A percentile compares a stretch with the other conserved stretches of the same genome.
Evolutionary conservation across 176 grass and related monocot genomes (phyloP).

Genomic region (Bromus sterilis): DNA sequence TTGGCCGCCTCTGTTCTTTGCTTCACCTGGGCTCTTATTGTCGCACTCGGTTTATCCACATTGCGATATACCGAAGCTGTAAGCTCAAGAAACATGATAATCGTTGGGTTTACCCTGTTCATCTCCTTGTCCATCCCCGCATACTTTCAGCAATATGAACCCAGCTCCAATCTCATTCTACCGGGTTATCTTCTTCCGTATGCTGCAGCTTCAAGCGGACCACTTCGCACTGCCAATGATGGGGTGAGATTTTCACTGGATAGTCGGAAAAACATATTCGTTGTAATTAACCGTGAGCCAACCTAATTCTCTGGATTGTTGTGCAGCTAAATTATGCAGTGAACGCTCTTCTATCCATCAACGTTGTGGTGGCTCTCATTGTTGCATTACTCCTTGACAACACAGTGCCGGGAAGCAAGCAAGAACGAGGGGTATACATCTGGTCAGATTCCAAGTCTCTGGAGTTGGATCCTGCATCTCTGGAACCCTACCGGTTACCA

Average conservation of each 20-base stretch:
- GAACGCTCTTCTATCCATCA: conserved; percentile 87
- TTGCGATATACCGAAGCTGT: conserved; percentile 86
- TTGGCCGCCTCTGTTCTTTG: conserved; percentile 85
- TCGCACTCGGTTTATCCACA: conserved; percentile 76
- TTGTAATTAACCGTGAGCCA: background rate
- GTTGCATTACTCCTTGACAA: conserved; percentile 86
- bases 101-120: conserved; percentile 96
- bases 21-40: conserved; percentile 89
- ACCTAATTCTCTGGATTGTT: background rate
- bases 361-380: conserved; percentile 81
- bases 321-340: conserved; percentile 80
- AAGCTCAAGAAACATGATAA: conserved; percentile 99
- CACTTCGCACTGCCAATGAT: conserved; percentile 51
- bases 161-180: conserved; percentile 69
- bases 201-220: conserved; percentile 73
- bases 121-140: conserved; percentile 83
- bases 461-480: conserved; percentile 54
- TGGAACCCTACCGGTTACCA: conserved; percentile 78
- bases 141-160: conserved; percentile 87
- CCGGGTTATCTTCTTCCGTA: conserved; percentile 92
- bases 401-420: conserved; percentile 79
- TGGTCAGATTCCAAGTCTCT: conserved; percentile 73
- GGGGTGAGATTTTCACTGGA: conserved; percentile 37
- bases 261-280: background rate
- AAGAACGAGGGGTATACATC: conserved; percentile 94